A percentile compares a stretch with the other conserved stretches of the same genome.
Evolutionary conservation across 345 rosid genomes (phyloP).

Genomic region (Sonneratia alba): DNA sequence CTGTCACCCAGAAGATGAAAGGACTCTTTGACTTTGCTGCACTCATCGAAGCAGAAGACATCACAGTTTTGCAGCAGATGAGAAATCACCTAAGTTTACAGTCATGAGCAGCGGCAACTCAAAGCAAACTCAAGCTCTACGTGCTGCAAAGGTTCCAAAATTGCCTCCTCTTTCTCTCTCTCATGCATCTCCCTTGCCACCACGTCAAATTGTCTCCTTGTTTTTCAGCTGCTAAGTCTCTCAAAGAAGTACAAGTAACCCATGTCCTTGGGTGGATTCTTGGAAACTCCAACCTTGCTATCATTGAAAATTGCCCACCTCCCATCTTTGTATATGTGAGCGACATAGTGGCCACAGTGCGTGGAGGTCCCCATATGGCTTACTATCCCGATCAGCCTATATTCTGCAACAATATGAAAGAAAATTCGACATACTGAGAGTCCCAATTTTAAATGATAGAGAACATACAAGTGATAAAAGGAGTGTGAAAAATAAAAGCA

Average conservation of each 20-base stretch:
- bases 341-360: constrained; percentile 91
- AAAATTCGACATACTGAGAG: too few species aligned
- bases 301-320: constrained; percentile 94
- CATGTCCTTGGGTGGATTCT: constrained; percentile 91
- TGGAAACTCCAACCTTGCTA: constrained; percentile 75
- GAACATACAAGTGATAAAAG: too few species aligned
- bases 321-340: constrained; percentile 79
- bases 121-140: neutral
- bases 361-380: constrained; percentile 96
- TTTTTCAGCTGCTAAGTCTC: constrained; percentile 43
- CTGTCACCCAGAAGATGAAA: neutral
- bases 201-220: neutral
- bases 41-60: neutral
- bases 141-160: neutral
- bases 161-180: neutral
- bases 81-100: neutral
- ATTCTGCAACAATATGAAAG: constrained; percentile 35
- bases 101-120: neutral
- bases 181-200: neutral
- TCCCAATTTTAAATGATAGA: too few species aligned
- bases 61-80: neutral
- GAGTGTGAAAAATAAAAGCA: too few species aligned
- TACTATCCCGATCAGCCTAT: constrained; percentile 79
- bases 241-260: constrained; percentile 94
- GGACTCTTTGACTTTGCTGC: neutral